phyloP scores from a whole-genome alignment of 352 stramenopile species.

The Globisporangium paddicum region DNA sequence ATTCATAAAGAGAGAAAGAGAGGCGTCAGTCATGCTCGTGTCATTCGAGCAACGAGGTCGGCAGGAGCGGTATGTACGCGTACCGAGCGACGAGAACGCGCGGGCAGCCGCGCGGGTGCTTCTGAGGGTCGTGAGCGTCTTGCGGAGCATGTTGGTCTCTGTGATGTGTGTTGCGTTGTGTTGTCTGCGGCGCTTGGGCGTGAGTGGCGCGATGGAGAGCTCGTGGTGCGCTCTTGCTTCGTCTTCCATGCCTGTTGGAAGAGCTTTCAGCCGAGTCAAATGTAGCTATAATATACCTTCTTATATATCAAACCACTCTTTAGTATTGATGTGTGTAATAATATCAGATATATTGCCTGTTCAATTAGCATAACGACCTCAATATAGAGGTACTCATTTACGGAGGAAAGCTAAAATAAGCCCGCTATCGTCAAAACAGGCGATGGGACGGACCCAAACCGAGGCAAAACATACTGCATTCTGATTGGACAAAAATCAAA shows the following conservation, averaged over 20 bases:
- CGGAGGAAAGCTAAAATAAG: not conserved
- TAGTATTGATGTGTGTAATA: too few relatives aligned
- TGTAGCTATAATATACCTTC: not conserved
- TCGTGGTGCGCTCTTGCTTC: slow-evolving; percentile 2
- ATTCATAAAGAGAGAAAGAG: not conserved
- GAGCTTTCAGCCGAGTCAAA: not conserved
- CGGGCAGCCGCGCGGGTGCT: slow-evolving; percentile 5
- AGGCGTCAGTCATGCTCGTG: not conserved
- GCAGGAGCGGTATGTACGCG: not conserved
- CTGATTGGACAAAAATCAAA: not conserved
- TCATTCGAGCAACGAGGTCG: not conserved
- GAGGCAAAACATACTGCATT: not conserved
- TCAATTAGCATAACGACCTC: too few relatives aligned
- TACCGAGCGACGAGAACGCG: slow-evolving; percentile 34
- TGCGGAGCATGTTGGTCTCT: slow-evolving; percentile 9
- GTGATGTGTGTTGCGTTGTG: not conserved
- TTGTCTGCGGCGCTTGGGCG: too few relatives aligned
- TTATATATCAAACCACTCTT: too few relatives aligned
- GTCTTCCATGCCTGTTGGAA: not conserved
- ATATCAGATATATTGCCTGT: too few relatives aligned
- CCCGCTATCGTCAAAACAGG: slow-evolving; percentile 9
- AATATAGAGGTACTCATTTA: not conserved
- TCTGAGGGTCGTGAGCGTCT: slow-evolving; percentile 13
- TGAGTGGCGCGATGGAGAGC: not conserved
- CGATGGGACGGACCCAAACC: slow-evolving; percentile 9